Conservation (phyloP, 225 moss, liverwort and hornwort genomes). For the Pseudoscleropodium purum region DNA sequence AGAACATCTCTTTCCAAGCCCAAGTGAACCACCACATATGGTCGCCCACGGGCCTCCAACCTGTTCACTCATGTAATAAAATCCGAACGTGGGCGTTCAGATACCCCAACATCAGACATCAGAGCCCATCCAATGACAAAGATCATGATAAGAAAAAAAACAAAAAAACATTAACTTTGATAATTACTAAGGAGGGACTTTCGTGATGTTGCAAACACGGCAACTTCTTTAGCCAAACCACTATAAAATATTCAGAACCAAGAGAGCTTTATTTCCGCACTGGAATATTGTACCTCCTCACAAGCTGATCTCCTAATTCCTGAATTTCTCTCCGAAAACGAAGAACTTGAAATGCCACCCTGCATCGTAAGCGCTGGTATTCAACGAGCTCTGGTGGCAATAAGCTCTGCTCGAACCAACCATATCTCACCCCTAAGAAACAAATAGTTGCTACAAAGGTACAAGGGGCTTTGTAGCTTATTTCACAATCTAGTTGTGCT, state of each 20-base stretch:
- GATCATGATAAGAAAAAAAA: not conserved
- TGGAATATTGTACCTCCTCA: slow-evolving; percentile 12
- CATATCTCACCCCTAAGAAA: not conserved
- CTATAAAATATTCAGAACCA: too few relatives aligned
- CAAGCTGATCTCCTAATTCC: slow-evolving; percentile 25
- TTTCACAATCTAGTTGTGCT: not conserved
- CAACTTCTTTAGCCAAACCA: not conserved
- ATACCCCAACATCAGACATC: not conserved
- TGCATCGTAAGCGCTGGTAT: slow-evolving; percentile 46
- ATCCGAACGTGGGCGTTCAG: not conserved
- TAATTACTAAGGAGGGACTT: not conserved
- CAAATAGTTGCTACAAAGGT: not conserved
- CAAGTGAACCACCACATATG: slow-evolving; percentile 44
- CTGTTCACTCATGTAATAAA: not conserved
- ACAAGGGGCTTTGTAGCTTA: not conserved
- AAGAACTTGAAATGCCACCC: slow-evolving; percentile 52
- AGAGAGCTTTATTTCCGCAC: not conserved
- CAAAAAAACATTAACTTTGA: too few relatives aligned
- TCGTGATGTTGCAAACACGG: not conserved
- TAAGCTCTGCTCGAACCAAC: slow-evolving; percentile 22
- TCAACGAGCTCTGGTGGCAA: slow-evolving; percentile 33
- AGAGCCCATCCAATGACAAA: not conserved
- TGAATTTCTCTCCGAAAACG: slow-evolving; percentile 34
- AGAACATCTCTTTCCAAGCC: slow-evolving; percentile 53
- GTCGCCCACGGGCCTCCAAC: slow-evolving; percentile 41